Base-by-base conservation (phyloP, 2,329 filamentous ascomycete genomes). In the Trichoderma sp. region DNA sequence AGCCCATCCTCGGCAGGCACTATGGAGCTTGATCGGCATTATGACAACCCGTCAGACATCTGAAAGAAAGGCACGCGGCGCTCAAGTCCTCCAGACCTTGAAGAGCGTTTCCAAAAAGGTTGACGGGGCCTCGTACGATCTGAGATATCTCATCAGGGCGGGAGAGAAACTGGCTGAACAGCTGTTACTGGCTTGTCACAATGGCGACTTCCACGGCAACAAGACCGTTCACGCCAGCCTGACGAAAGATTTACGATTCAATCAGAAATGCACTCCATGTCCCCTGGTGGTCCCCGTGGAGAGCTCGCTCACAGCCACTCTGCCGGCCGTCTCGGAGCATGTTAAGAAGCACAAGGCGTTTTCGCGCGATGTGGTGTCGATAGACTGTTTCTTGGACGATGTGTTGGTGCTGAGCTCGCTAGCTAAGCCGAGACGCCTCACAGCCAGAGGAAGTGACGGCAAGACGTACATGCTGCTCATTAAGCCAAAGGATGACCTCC, bases 401-500 rank as follows among this genome's bases (percentile, higher is more conserved):
- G 95, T 97, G 0, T 80, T 96, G 26, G 91, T 99, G 4, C 82
- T 99, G 21, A 92, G 90, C 64, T 99, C 96, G 1, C 84, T 99
- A 3, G 94, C 97, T 65, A 93, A 95, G 70, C 95, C 96, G 14
- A 88, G 94, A 58, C 95, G 94, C 70, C 86, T 99, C 63, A 95
- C 88, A 17, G 91, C 95, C 7, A 86, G 91, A 63, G 95, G 94
- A 0, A 94, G 91, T 0, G 93, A 99, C 76, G 95, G 96, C 7
- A 90, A 90, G 66, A 84, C 85, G 19, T 99, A 99, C 75, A 91
- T 92, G 69, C 85, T 99, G 7, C 84, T 99, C 64, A 96, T 96
- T 81, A 99, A 99, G 74, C 96, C 95, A 9, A 98, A 98, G 76
- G 95, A 99, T 75, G 96, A 99, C 75, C 85, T 99, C 26, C 90